Conservation (phyloP, 192 early-diverging fungal genomes). For the Entomortierella parvispora region DNA sequence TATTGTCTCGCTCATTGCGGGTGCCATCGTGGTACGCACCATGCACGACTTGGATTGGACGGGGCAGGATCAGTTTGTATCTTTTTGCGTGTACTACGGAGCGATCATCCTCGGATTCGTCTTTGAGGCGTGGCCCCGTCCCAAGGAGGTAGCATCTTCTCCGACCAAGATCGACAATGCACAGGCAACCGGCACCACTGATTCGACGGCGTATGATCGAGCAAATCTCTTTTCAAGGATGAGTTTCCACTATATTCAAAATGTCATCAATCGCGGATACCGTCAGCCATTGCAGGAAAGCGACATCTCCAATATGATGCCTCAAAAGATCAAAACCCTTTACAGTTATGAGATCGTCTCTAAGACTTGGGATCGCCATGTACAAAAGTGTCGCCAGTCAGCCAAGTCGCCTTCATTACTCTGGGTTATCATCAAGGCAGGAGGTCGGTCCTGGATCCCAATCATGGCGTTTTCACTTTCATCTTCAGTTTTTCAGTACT, state of each 20-base stretch:
- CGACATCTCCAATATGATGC: conserved; percentile 49
- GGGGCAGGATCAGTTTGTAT: not conserved
- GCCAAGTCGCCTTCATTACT: conserved; percentile 25
- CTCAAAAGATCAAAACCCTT: conserved; percentile 7
- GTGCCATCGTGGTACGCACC: conserved; percentile 3
- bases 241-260: conserved; percentile 44
- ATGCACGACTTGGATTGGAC: not conserved
- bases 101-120: not conserved
- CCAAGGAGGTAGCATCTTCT: too few relatives aligned
- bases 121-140: conserved; percentile 10
- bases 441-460: conserved; percentile 35
- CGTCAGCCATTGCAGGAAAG: conserved; percentile 9
- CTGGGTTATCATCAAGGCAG: conserved; percentile 25
- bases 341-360: conserved; percentile 7
- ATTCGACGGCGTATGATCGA: conserved; percentile 34
- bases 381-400: conserved; percentile 1
- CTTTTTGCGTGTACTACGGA: conserved; percentile 10
- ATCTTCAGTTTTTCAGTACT: conserved; percentile 20
- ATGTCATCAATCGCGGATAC: conserved; percentile 29
- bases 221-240: conserved; percentile 45
- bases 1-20: not conserved
- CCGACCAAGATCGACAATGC: too few relatives aligned
- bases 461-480: conserved; percentile 8
- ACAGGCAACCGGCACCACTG: too few relatives aligned
- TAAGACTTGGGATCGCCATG: conserved; percentile 9